A percentile compares a stretch with the other conserved stretches of the same genome.
Evolutionary conservation across 2,329 filamentous ascomycete species (phyloP).

Genomic region (Davidsoniella neocaledoniae): DNA sequence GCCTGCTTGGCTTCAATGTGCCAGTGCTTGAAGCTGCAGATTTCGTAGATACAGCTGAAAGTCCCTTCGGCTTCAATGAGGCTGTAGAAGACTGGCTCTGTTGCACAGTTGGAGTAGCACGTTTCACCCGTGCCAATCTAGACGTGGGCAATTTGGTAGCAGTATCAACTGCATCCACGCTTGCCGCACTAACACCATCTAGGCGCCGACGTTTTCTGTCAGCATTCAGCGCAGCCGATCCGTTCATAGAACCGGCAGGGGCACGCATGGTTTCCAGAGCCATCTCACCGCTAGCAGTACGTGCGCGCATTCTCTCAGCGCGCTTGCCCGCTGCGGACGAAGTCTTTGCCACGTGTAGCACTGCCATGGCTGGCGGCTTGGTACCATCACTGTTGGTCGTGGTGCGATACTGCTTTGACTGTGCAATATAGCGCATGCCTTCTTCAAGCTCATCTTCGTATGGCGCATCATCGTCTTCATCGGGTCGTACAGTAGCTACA

Average conservation of each 20-base stretch:
- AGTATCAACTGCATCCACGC: too few relatives aligned
- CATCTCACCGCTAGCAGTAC: neutral
- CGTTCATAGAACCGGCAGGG: conserved; percentile 7
- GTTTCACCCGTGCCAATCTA: too few relatives aligned
- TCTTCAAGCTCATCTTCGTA: conserved; percentile 60
- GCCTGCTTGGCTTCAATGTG: too few relatives aligned
- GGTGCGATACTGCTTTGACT: conserved; percentile 60
- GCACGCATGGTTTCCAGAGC: neutral
- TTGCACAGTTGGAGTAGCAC: too few relatives aligned
- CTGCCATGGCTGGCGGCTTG: conserved; percentile 19
- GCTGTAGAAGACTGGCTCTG: too few relatives aligned
- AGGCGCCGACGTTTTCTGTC: too few relatives aligned
- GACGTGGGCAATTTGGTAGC: too few relatives aligned
- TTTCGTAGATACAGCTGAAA: too few relatives aligned
- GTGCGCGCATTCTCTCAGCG: conserved; percentile 4
- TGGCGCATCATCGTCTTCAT: conserved; percentile 36
- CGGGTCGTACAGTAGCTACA: neutral
- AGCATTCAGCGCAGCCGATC: neutral
- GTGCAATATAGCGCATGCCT: conserved; percentile 70
- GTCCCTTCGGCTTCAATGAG: too few relatives aligned
- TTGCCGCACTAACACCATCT: too few relatives aligned
- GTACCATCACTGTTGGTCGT: conserved; percentile 18
- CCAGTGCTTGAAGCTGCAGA: too few relatives aligned
- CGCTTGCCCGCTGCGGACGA: neutral
- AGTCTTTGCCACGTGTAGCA: neutral